These are phyloP conservation scores for Saitozyma sp. DNA, from an alignment of 768 basidiomycete genomes.

Conservation along the genomic window DNA sequence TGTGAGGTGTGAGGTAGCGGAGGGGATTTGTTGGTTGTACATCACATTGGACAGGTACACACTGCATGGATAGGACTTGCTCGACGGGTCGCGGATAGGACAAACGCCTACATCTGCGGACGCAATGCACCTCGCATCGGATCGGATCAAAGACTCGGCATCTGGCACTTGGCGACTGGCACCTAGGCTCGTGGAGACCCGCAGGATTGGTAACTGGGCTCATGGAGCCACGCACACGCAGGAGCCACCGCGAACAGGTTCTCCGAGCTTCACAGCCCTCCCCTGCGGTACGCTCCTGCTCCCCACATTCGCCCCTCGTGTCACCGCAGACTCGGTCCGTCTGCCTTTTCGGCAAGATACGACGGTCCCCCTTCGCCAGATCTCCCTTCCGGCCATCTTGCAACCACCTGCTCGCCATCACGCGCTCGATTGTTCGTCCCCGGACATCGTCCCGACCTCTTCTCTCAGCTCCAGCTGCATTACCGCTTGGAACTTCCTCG, in stretches of 20 bases:
- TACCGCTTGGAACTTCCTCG: background rate
- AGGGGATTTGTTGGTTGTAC: too few relatives aligned
- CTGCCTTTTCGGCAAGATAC: background rate
- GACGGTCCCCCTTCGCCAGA: too few relatives aligned
- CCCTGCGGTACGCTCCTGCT: constrained; percentile 12
- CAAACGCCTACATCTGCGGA: background rate
- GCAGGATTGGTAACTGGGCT: too few relatives aligned
- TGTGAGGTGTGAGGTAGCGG: too few relatives aligned
- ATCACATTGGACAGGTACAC: background rate
- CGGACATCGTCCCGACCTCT: constrained; percentile 5
- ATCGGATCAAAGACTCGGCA: background rate
- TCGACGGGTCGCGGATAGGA: background rate
- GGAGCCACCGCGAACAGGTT: constrained; percentile 21
- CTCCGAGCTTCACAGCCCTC: constrained; percentile 29
- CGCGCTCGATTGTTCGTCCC: background rate
- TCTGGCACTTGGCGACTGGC: too few relatives aligned
- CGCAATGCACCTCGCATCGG: background rate
- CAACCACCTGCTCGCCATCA: constrained; percentile 1
- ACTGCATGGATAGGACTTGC: background rate
- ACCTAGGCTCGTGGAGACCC: too few relatives aligned
- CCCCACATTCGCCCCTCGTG: background rate
- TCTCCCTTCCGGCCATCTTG: too few relatives aligned
- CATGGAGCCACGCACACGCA: background rate
- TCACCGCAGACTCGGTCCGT: constrained; percentile 1
- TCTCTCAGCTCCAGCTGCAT: background rate